phyloP scores from a whole-genome alignment of 345 rosid species.

The Ceriops tagal region DNA sequence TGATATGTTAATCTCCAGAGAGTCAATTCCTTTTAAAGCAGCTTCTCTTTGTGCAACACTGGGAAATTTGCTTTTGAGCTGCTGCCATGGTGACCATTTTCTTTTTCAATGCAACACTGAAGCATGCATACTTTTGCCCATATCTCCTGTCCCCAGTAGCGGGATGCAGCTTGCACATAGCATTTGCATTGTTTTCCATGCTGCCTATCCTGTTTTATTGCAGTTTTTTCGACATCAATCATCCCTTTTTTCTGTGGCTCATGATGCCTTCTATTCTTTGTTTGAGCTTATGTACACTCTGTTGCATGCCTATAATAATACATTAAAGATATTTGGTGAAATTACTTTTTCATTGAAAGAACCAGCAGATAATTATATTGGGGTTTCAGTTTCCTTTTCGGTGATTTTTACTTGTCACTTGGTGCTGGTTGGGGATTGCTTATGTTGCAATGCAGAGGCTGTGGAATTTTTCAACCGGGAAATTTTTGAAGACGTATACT shows the following conservation, averaged over 20 bases:
- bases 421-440: constrained; percentile 8
- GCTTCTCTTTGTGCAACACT: not conserved
- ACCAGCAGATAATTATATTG: not conserved
- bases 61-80: not conserved
- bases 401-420: not conserved
- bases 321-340: not conserved
- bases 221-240: not conserved
- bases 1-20: too few relatives aligned
- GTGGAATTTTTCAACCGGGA: constrained; percentile 78
- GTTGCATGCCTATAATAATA: too few relatives aligned
- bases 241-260: too few relatives aligned
- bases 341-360: not conserved
- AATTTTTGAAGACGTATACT: constrained; percentile 73
- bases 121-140: too few relatives aligned
- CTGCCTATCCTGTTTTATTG: not conserved
- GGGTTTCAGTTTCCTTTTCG: not conserved
- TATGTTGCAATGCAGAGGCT: constrained; percentile 52
- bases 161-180: not conserved
- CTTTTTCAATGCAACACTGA: too few relatives aligned
- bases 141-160: not conserved
- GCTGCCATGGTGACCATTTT: too few relatives aligned
- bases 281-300: too few relatives aligned
- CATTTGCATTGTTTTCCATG: not conserved
- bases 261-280: too few relatives aligned
- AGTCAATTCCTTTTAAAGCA: too few relatives aligned